phyloP scores from a whole-genome alignment of 306 rosid genomes.

The Lathyrus oleraceus region DNA sequence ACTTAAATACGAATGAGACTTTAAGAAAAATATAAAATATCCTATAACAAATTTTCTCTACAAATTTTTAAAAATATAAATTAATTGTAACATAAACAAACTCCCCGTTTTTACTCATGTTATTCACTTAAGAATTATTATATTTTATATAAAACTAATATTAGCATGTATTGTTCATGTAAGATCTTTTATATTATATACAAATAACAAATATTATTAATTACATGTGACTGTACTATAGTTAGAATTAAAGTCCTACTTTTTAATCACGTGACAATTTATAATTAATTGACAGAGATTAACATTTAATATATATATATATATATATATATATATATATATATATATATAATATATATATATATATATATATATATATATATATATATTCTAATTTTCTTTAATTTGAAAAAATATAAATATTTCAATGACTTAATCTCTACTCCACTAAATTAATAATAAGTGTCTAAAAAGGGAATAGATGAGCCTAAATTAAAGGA shows the following conservation, averaged over 20 bases:
- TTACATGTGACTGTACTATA: not conserved
- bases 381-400: not conserved
- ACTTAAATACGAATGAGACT: too few relatives aligned
- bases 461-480: constrained; percentile 6
- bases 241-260: not conserved
- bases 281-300: not conserved
- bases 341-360: too few relatives aligned
- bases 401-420: not conserved
- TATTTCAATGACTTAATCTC: constrained; percentile 30
- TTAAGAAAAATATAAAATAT: too few relatives aligned
- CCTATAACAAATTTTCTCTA: too few relatives aligned
- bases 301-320: too few relatives aligned
- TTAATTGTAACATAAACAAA: too few relatives aligned
- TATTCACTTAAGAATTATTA: not conserved
- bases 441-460: constrained; percentile 42
- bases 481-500: constrained; percentile 2
- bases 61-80: too few relatives aligned
- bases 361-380: too few relatives aligned
- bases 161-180: not conserved
- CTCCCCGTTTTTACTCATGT: not conserved
- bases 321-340: too few relatives aligned
- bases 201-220: too few relatives aligned
- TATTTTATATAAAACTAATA: not conserved
- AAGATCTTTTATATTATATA: not conserved
- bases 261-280: not conserved